These are phyloP conservation scores for Termitomyces sp. DNA, from an alignment of 1,284 basidiomycete genomes.

Conservation along the genomic window DNA sequence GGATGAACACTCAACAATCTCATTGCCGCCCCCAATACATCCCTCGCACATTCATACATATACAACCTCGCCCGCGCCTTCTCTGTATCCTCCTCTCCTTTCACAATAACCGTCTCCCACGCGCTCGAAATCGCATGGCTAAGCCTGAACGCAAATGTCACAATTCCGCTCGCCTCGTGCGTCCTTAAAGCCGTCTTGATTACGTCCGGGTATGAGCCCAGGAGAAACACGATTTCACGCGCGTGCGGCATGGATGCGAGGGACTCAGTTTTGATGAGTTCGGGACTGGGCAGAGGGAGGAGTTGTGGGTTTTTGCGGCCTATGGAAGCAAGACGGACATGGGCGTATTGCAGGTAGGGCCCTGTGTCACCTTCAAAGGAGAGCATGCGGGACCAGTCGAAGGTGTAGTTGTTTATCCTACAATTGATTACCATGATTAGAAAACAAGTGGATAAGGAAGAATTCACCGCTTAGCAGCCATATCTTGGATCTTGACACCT, in stretches of 20 bases:
- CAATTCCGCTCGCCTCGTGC: conserved; percentile 88
- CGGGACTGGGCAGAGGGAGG: conserved; percentile 67
- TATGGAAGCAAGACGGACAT: conserved; percentile 91
- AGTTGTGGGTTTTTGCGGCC: conserved; percentile 92
- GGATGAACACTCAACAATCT: conserved; percentile 85
- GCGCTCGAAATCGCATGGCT: conserved; percentile 82
- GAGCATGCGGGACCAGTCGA: conserved; percentile 93
- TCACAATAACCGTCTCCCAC: conserved; percentile 85
- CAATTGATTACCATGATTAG: conserved; percentile 32
- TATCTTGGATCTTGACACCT: conserved; percentile 98
- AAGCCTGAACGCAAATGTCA: conserved; percentile 73
- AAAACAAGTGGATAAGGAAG: conserved; percentile 21
- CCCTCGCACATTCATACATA: conserved; percentile 84
- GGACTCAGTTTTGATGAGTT: conserved; percentile 64
- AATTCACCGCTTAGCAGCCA: conserved; percentile 82
- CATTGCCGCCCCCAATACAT: conserved; percentile 87
- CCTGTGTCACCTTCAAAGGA: conserved; percentile 98
- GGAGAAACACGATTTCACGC: conserved; percentile 81
- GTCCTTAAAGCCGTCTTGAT: conserved; percentile 82
- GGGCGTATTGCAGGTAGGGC: conserved; percentile 94
- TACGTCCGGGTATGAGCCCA: conserved; percentile 89
- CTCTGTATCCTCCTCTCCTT: conserved; percentile 73
- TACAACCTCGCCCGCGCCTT: conserved; percentile 87
- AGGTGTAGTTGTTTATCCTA: conserved; percentile 97
- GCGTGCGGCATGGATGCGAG: conserved; percentile 74